These are phyloP conservation scores for Yarrowia sp. DNA, from an alignment of 805 yeast genomes.

Conservation along the genomic window DNA sequence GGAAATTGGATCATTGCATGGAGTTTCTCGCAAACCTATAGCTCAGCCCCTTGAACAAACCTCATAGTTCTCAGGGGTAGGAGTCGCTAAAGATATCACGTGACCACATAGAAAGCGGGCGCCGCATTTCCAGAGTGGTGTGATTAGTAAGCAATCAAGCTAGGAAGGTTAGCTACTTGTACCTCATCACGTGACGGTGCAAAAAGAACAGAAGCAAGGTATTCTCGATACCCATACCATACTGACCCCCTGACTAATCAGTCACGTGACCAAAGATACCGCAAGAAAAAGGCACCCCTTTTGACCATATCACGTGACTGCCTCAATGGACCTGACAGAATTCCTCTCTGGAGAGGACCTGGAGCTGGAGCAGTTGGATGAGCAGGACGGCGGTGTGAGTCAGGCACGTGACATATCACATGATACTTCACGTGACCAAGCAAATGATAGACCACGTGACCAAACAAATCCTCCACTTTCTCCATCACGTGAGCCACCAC, in stretches of 20 bases:
- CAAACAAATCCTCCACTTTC: neutral
- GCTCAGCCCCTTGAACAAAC: neutral
- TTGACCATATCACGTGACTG: neutral
- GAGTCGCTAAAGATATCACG: neutral
- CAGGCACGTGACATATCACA: neutral
- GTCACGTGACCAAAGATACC: neutral
- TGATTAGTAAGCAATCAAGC: too few species aligned
- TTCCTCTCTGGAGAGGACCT: neutral
- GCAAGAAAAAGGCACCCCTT: too few species aligned
- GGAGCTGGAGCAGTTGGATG: neutral
- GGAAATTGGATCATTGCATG: constrained; percentile 8
- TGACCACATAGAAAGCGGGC: neutral
- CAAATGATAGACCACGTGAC: neutral
- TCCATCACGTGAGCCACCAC: neutral
- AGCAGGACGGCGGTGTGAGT: too few species aligned
- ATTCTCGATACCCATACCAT: too few species aligned
- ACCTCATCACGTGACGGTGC: too few species aligned
- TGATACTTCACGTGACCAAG: neutral
- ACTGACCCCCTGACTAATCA: neutral
- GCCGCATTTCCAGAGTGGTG: too few species aligned
- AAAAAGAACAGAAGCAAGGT: too few species aligned
- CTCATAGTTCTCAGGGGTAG: constrained; percentile 8
- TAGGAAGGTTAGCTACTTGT: too few species aligned
- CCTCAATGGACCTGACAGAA: neutral
- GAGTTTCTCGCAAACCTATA: neutral